phyloP scores from a whole-genome alignment of 2,329 filamentous ascomycete genomes.

The Purpureocillium lavendulum region DNA sequence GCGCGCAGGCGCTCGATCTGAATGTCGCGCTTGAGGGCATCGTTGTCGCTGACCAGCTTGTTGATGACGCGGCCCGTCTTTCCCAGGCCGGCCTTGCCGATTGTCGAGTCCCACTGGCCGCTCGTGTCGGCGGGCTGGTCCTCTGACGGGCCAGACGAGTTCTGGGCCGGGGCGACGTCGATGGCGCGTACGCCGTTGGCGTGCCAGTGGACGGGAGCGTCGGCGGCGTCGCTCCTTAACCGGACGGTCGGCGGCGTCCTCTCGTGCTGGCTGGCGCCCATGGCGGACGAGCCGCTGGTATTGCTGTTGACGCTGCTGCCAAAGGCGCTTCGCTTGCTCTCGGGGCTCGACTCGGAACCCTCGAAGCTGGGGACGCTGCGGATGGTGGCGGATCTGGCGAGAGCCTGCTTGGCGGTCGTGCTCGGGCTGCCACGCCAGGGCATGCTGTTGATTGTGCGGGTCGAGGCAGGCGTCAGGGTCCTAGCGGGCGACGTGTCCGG shows the following conservation, averaged over 20 bases:
- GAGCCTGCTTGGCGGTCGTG: conserved; percentile 21
- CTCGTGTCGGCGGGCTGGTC: conserved; percentile 23
- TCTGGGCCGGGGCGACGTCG: conserved; percentile 18
- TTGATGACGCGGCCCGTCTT: conserved; percentile 77
- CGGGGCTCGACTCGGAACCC: conserved; percentile 35
- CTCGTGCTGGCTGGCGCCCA: conserved; percentile 24
- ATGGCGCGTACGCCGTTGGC: conserved; percentile 20
- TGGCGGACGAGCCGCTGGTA: conserved; percentile 36
- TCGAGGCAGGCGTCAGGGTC: conserved; percentile 28
- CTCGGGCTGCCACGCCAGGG: conserved; percentile 20
- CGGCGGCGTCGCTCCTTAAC: conserved; percentile 23
- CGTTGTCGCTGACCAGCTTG: conserved; percentile 71
- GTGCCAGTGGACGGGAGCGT: conserved; percentile 23
- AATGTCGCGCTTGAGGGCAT: conserved; percentile 65
- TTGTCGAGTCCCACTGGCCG: conserved; percentile 54
- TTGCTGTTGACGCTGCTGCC: conserved; percentile 50
- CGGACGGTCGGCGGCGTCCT: conserved; percentile 24
- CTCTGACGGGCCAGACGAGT: conserved; percentile 18
- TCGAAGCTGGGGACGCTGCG: conserved; percentile 50
- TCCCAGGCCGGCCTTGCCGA: conserved; percentile 61
- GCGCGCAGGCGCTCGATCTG: conserved; percentile 56
- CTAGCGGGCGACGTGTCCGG: conserved; percentile 21
- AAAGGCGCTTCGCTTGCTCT: conserved; percentile 41
- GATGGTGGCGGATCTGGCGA: conserved; percentile 37
- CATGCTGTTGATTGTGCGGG: conserved; percentile 32